Evolutionary conservation across 1,284 basidiomycete genomes (phyloP), one percentile per base, ranked within the genome.

Genomic region (Malassezia yamatoensis): DNA sequence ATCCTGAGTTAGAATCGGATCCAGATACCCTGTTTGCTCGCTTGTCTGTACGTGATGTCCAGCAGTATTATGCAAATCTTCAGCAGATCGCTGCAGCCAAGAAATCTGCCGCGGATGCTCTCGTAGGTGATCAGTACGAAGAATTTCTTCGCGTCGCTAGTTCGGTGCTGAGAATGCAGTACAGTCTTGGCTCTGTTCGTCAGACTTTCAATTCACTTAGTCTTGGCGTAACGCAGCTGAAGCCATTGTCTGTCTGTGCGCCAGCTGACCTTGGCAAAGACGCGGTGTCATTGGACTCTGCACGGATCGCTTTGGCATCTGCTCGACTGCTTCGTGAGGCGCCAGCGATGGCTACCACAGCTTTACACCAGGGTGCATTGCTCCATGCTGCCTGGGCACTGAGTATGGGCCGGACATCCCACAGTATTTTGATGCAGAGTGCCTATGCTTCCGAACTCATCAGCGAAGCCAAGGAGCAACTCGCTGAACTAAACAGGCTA

Each of bases 71-170:
- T 13, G 33, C 50, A 15, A 49, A 60, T 1, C 42, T 56, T 4
- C 39, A 56, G 11, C 45, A 38, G 16, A 52, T 55, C 1, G 65
- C 67, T 10, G 43, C 51, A 1, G 54, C 48, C 6, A 67, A 67
- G 54, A 60, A 65, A 37, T 50, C 59, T 10, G 63, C 65, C 33
- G 61, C 65, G 3, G 51, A 63, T 9, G 43, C 41, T 5, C 64
- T 71, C 6, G 68, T 71, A 0, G 64, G 65, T 16, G 59, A 67
- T 38, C 53, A 64, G 13, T 71, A 68, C 43, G 46, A 62, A 34
- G 68, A 69, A 34, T 51, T 71, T 41, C 60, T 71, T 11, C 58
- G 58, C 40, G 63, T 68, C 15, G 66, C 68, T 36, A 62, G 60
- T 41, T 63, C 67, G 20, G 63, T 71, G 53, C 63, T 67, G 34